phyloP scores from a whole-genome alignment of 208 protist genomes.

The Trypanosoma mega region DNA sequence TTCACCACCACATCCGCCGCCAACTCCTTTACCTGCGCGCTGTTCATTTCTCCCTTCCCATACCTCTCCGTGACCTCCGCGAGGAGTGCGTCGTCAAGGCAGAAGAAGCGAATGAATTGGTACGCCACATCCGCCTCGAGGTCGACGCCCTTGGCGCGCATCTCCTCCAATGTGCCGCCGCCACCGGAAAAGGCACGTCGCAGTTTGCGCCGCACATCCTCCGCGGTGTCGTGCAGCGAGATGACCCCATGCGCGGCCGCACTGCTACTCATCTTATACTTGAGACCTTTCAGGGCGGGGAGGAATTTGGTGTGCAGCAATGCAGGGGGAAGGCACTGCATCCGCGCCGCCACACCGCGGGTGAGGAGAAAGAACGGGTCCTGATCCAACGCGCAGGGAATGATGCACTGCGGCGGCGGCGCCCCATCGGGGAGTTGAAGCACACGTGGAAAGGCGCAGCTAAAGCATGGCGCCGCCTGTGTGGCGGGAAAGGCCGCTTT shows the following conservation, averaged over 20 bases:
- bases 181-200: conserved; percentile 98
- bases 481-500: conserved; percentile 97
- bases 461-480: conserved; percentile 97
- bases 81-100: conserved; percentile 94
- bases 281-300: conserved; percentile 94
- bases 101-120: conserved; percentile 97
- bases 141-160: conserved; percentile 92
- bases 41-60: conserved; percentile 64
- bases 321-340: conserved; percentile 93
- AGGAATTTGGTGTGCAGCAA: conserved; percentile 98
- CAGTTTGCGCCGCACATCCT: conserved; percentile 94
- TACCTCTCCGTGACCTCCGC: conserved; percentile 73
- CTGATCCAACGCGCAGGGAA: conserved; percentile 97
- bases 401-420: conserved; percentile 92
- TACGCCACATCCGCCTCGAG: conserved; percentile 95
- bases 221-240: conserved; percentile 95
- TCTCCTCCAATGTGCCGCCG: conserved; percentile 94
- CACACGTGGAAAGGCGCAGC: conserved; percentile 92
- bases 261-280: conserved; percentile 98
- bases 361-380: conserved; percentile 99
- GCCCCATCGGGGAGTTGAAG: conserved; percentile 46
- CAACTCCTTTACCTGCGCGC: conserved; percentile 74
- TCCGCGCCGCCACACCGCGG: conserved; percentile 91
- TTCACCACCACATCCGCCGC: conserved; percentile 65
- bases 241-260: conserved; percentile 89